Evolutionary conservation across 345 rosid species (phyloP), one percentile per base, ranked within the genome.

Genomic region (Boechera divaricarpa): DNA sequence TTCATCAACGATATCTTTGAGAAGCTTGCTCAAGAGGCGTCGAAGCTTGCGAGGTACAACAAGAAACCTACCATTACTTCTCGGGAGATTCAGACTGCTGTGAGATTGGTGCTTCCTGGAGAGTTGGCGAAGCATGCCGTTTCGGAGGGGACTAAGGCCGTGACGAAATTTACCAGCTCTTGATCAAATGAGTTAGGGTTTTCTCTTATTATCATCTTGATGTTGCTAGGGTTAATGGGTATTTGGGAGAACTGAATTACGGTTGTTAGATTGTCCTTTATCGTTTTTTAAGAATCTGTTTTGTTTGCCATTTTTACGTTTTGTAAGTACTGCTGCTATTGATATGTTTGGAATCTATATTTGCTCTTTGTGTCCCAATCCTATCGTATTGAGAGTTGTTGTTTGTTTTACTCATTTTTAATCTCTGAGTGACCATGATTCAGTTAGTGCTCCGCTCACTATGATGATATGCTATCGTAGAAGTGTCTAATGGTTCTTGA

Each of bases 91-190:
- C 97, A 91, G 87, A 91, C 97, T 0, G 97, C 94, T 0, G 94
- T 89, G 32, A 83, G 94, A 28, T 81, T 91, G 2, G 97, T 91
- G 0, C 85, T 91, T 13, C 97, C 94, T 7, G 97, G 92, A 1
- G 97, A 91, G 72, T 76, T 91, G 10, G 97, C 97, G 0, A 91
- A 91, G 67, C 97, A 91, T 55, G 97, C 97, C 0, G 94, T 91
- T 0, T 91, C 97, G 0, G 97, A 91, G 63, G 96, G 96, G 0
- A 90, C 96, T 0, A 90, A 90, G 88, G 96, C 96, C 0, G 96
- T 90, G 2, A 86, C 91, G 0, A 89, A 91, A 72, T 91, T 91
- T 38, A 91, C 97, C 0, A 89, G 92, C 55, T 85, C 92, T 48
- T 90, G 63, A 81, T 62, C n/a, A 1, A 6, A 18, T 36, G 61